Conservation (phyloP, 306 rosid genomes). For the Pyrus pyrifolia region DNA sequence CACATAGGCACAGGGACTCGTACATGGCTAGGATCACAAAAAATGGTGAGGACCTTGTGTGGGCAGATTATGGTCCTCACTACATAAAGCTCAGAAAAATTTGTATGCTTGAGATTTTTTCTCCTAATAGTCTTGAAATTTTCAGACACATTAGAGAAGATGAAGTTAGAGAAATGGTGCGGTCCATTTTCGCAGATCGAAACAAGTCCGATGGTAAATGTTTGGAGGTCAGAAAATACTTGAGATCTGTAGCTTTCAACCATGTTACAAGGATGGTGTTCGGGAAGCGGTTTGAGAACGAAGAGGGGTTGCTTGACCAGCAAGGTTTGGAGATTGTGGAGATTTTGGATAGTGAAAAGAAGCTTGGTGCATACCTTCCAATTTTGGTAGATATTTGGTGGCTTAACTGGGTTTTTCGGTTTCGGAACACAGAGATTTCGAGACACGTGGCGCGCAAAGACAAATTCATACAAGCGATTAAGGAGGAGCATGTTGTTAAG, state of each 20-base stretch:
- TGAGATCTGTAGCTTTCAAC: conserved; percentile 85
- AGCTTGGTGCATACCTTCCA: conserved; percentile 60
- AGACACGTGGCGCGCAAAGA: conserved; percentile 62
- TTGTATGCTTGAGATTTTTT: conserved; percentile 72
- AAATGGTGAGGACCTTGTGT: conserved; percentile 72
- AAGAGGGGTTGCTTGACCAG: conserved; percentile 59
- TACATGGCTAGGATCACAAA: conserved; percentile 55
- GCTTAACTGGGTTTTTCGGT: conserved; percentile 76
- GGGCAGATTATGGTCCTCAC: conserved; percentile 92
- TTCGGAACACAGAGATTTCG: conserved; percentile 51
- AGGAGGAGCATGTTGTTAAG: conserved; percentile 58
- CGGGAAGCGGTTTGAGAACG: conserved; percentile 71
- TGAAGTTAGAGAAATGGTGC: conserved; percentile 84
- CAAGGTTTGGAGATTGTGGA: conserved; percentile 69
- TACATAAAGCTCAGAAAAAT: conserved; percentile 81
- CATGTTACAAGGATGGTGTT: conserved; percentile 75
- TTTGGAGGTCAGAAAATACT: conserved; percentile 38
- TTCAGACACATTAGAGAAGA: conserved; percentile 70
- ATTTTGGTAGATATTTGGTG: conserved; percentile 71
- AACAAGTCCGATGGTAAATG: conserved; percentile 47
- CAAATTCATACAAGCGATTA: conserved; percentile 56
- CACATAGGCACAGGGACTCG: conserved; percentile 54
- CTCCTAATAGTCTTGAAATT: conserved; percentile 55
- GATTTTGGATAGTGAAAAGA: conserved; percentile 43
- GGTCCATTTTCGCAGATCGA: conserved; percentile 45